These are phyloP conservation scores for Camillea tinctor DNA, from an alignment of 2,329 filamentous ascomycete species.

Conservation along the genomic window DNA sequence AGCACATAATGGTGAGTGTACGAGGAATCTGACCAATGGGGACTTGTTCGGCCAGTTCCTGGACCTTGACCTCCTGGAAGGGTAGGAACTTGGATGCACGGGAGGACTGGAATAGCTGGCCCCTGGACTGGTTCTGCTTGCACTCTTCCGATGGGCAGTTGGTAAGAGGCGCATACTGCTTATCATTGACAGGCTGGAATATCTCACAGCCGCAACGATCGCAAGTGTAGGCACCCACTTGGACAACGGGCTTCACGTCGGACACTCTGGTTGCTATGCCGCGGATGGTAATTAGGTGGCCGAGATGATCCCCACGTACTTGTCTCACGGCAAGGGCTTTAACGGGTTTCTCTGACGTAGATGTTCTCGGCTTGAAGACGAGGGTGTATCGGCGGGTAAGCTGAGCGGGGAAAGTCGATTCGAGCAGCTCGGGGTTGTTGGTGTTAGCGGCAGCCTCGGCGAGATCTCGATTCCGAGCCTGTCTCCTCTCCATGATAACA, in stretches of 20 bases:
- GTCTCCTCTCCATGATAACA: slow-evolving; percentile 90
- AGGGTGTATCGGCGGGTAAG: slow-evolving; percentile 92
- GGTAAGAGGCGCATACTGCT: slow-evolving; percentile 83
- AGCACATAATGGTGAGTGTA: slow-evolving; percentile 84
- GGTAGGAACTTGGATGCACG: slow-evolving; percentile 94
- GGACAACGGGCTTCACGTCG: slow-evolving; percentile 96
- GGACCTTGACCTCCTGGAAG: slow-evolving; percentile 98
- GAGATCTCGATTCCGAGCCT: slow-evolving; percentile 79
- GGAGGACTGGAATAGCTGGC: slow-evolving; percentile 91
- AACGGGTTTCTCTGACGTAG: slow-evolving; percentile 60
- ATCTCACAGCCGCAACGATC: slow-evolving; percentile 96
- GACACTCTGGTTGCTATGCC: slow-evolving; percentile 95
- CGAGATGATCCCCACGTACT: slow-evolving; percentile 88
- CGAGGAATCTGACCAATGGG: slow-evolving; percentile 96
- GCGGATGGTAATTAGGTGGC: slow-evolving; percentile 87
- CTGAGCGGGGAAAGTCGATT: slow-evolving; percentile 85
- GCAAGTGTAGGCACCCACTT: slow-evolving; percentile 97
- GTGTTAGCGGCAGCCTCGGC: slow-evolving; percentile 63
- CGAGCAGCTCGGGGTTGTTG: slow-evolving; percentile 61
- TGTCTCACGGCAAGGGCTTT: slow-evolving; percentile 85
- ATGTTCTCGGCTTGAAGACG: slow-evolving; percentile 90
- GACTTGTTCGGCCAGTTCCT: slow-evolving; percentile 98
- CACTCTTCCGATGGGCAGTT: slow-evolving; percentile 91
- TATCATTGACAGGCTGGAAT: slow-evolving; percentile 91
- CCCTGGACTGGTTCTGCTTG: slow-evolving; percentile 84